phyloP scores from a whole-genome alignment of 2,329 filamentous ascomycete species.

The Arthrobotrys megalospora region DNA sequence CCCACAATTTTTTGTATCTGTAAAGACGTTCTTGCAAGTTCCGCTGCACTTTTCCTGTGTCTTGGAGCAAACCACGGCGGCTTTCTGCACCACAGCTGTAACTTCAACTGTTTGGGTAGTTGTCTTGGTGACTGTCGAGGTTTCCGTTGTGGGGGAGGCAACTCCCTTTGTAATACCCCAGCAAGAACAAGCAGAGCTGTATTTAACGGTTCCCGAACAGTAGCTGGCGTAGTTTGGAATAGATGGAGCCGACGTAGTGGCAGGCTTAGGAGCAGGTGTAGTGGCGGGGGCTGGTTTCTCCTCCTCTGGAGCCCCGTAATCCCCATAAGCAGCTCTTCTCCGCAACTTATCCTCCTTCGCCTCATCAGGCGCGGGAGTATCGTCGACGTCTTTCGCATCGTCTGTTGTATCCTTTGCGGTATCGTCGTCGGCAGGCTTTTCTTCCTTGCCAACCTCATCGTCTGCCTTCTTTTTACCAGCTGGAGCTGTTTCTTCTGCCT shows the following conservation, averaged over 20 bases:
- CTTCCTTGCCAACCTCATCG: background rate
- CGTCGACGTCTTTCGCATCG: background rate
- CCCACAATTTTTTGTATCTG: constrained; percentile 40
- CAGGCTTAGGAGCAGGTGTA: background rate
- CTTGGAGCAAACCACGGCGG: constrained; percentile 17
- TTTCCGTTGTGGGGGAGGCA: constrained; percentile 20
- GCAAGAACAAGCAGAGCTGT: constrained; percentile 50
- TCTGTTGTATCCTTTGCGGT: constrained; percentile 4
- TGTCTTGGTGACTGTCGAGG: constrained; percentile 60
- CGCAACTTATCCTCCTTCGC: constrained; percentile 3
- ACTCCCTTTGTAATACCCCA: constrained; percentile 36
- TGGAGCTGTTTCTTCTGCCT: constrained; percentile 9
- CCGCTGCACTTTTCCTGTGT: constrained; percentile 21
- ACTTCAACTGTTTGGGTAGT: constrained; percentile 5
- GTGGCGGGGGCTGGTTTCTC: constrained; percentile 14
- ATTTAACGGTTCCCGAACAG: constrained; percentile 32
- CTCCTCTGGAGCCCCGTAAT: background rate
- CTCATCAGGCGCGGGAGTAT: background rate
- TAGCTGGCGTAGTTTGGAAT: constrained; percentile 27
- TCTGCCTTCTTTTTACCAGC: background rate
- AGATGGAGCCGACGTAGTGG: background rate
- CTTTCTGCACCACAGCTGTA: constrained; percentile 11
- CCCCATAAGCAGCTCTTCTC: constrained; percentile 9
- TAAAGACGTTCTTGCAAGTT: constrained; percentile 47
- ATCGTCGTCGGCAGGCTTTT: background rate